phyloP scores from a whole-genome alignment of 2,329 filamentous ascomycete species.

The Dothidotthia symphoricarpi region DNA sequence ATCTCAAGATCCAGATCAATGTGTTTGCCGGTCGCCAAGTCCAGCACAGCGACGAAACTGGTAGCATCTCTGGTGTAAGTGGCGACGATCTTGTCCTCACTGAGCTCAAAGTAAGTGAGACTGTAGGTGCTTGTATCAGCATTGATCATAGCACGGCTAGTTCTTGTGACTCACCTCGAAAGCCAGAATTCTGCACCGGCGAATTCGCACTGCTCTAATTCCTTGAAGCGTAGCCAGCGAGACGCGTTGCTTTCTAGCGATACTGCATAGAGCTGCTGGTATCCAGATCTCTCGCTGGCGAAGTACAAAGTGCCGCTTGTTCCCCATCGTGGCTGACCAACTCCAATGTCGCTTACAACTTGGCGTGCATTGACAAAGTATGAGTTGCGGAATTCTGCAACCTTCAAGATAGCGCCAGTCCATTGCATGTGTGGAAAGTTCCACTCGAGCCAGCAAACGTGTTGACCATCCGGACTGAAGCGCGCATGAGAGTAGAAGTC shows the following conservation, averaged over 20 bases:
- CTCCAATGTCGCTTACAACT: constrained; percentile 1
- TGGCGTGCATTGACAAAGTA: constrained; percentile 1
- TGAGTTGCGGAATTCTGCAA: constrained; percentile 1
- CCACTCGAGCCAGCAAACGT: constrained; percentile 1
- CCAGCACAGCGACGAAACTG: constrained; percentile 1
- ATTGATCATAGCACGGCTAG: constrained; percentile 1
- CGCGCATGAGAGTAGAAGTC: constrained; percentile 1
- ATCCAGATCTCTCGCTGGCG: constrained; percentile 1
- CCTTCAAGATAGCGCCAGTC: constrained; percentile 1
- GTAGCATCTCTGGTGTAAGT: constrained; percentile 1
- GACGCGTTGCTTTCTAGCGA: constrained; percentile 1
- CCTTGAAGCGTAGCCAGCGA: background rate
- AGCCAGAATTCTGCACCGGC: constrained; percentile 1
- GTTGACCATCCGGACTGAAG: constrained; percentile 1
- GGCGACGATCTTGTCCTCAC: constrained; percentile 1
- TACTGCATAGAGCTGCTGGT: constrained; percentile 1
- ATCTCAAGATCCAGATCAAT: constrained; percentile 1
- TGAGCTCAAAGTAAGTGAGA: background rate
- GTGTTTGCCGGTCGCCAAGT: constrained; percentile 1
- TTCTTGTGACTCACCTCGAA: constrained; percentile 1
- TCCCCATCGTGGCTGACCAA: constrained; percentile 1
- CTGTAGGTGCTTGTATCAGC: background rate
- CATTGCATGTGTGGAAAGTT: constrained; percentile 1
- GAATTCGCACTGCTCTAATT: constrained; percentile 1
- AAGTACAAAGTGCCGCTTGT: constrained; percentile 1